Conservation (phyloP, 352 stramenopile genomes). For the Lagenidium giganteum region DNA sequence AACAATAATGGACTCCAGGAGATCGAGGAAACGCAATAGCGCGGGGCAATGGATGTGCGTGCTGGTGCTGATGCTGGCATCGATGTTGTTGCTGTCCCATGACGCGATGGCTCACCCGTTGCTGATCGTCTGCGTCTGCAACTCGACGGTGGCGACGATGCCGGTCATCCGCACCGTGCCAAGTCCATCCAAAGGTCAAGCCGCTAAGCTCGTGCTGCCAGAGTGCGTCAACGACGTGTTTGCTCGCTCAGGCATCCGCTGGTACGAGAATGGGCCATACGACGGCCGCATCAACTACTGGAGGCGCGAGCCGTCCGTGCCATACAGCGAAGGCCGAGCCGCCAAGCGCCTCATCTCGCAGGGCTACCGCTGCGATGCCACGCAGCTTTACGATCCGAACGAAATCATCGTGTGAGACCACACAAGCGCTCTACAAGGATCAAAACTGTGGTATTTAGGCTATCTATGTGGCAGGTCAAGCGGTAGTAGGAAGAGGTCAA, state of each 20-base stretch:
- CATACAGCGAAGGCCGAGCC: constrained; percentile 44
- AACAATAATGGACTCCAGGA: no score
- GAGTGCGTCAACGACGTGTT: constrained; percentile 82
- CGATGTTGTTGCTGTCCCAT: no score
- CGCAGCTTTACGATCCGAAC: constrained; percentile 65
- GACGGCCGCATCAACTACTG: constrained; percentile 57
- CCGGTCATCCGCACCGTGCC: constrained; percentile 47
- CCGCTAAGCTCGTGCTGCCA: constrained; percentile 46
- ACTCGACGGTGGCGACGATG: constrained; percentile 50
- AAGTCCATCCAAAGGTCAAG: constrained; percentile 30
- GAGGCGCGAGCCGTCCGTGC: constrained; percentile 21
- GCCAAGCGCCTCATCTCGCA: constrained; percentile 61
- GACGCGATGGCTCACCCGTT: constrained; percentile 35
- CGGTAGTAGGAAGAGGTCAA: no score
- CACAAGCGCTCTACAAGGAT: not conserved
- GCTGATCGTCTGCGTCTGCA: constrained; percentile 72
- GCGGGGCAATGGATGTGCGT: no score
- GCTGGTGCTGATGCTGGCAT: no score
- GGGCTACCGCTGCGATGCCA: constrained; percentile 59
- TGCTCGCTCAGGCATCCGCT: constrained; percentile 70
- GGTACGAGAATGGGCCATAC: constrained; percentile 70
- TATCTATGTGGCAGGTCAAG: no score
- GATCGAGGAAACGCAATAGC: no score
- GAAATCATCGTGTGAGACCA: constrained; percentile 24
- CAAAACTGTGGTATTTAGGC: no score